Percentiles rank a stretch among this genome's conserved stretches.
phyloP scores from a whole-genome alignment of 306 rosid genomes.

The Vicia sativa region DNA sequence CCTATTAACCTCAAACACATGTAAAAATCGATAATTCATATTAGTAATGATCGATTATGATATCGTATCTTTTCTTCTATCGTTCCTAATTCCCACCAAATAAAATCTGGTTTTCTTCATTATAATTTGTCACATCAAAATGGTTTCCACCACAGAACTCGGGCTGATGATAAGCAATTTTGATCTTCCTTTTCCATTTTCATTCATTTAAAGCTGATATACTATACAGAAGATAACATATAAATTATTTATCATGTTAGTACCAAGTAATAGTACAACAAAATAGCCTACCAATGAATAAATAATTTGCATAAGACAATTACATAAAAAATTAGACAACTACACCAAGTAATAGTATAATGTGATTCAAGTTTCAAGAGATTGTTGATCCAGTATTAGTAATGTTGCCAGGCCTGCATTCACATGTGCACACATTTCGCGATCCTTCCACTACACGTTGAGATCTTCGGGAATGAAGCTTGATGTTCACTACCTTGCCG shows the following conservation, averaged over 20 bases:
- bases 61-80: not conserved
- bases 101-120: constrained; percentile 2
- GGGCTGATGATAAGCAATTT: not conserved
- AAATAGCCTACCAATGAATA: constrained; percentile 31
- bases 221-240: constrained; percentile 2
- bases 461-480: constrained; percentile 78
- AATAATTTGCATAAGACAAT: constrained; percentile 22
- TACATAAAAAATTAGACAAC: not conserved
- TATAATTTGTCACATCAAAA: not conserved
- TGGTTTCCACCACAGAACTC: not conserved
- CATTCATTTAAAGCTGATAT: not conserved
- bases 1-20: not conserved
- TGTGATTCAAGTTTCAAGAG: constrained; percentile 31
- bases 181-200: constrained; percentile 8
- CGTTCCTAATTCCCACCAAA: not conserved
- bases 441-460: constrained; percentile 90
- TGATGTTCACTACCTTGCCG: constrained; percentile 85
- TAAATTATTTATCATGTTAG: constrained; percentile 13
- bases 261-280: constrained; percentile 24
- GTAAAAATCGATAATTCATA: not conserved
- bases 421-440: constrained; percentile 73
- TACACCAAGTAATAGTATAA: not conserved
- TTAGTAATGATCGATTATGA: not conserved
- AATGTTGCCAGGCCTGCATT: constrained; percentile 64
- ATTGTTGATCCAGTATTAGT: constrained; percentile 40